These are phyloP conservation scores for Eimeria necatrix DNA, from an alignment of 169 alveolate genomes.

Conservation along the genomic window DNA sequence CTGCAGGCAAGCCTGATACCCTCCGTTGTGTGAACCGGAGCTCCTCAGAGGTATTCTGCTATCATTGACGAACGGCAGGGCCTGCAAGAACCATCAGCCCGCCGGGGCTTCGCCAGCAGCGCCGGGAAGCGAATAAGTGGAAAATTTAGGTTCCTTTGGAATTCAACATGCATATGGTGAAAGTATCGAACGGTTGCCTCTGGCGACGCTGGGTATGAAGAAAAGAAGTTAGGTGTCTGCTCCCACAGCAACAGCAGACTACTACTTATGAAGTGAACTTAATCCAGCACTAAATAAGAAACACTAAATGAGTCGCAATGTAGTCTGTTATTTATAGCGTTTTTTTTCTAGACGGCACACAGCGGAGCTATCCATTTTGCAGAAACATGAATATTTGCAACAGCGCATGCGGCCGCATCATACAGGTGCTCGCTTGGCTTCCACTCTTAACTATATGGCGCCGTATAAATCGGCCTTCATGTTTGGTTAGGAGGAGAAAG, in stretches of 20 bases:
- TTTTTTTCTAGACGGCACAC: too few species aligned
- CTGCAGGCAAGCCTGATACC: conserved; percentile 2
- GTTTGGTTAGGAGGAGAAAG: too few species aligned
- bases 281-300: neutral
- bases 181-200: neutral
- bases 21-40: neutral
- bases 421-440: too few species aligned
- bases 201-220: neutral
- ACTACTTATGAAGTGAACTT: neutral
- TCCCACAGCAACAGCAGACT: neutral
- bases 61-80: too few species aligned
- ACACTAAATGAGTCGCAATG: neutral
- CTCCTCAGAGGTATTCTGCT: too few species aligned
- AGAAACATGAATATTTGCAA: neutral
- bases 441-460: too few species aligned
- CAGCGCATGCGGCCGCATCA: neutral
- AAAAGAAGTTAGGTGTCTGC: neutral
- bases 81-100: too few species aligned
- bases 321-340: neutral
- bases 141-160: neutral
- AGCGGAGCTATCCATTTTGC: neutral
- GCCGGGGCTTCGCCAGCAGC: too few species aligned
- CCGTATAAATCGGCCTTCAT: too few species aligned
- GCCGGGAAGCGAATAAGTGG: too few species aligned
- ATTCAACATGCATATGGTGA: neutral